A percentile compares a stretch with the other conserved stretches of the same genome.
These are phyloP conservation scores for Pseudonitzschia multiseries DNA, from an alignment of 108 stramenopile genomes.

Conservation along the genomic window DNA sequence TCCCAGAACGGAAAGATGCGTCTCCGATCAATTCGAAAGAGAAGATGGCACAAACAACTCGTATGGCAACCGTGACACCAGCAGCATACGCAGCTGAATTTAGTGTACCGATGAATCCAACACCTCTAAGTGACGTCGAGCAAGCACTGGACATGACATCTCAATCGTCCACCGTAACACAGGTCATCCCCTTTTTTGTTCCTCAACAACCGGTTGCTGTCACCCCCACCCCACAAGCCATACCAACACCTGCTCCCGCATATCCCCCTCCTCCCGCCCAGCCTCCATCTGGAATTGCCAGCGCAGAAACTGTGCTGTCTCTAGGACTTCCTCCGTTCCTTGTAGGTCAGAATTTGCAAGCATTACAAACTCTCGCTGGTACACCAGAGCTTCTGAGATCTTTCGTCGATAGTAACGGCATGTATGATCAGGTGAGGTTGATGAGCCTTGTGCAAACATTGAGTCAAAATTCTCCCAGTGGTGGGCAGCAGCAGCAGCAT, in stretches of 20 bases:
- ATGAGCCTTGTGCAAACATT: conserved; percentile 78
- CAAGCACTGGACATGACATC: conserved; percentile 77
- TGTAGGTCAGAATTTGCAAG: conserved; percentile 74
- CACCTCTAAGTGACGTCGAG: conserved; percentile 74
- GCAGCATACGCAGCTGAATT: conserved; percentile 58
- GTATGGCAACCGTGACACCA: conserved; percentile 49
- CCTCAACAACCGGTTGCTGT: conserved; percentile 46
- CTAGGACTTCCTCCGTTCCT: conserved; percentile 69
- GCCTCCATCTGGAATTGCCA: conserved; percentile 30
- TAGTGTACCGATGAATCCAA: conserved; percentile 64
- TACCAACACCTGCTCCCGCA: conserved; percentile 8
- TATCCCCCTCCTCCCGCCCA: conserved; percentile 15
- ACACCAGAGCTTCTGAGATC: conserved; percentile 69
- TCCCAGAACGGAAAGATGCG: conserved; percentile 57
- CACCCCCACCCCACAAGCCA: conserved; percentile 24
- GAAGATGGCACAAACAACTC: conserved; percentile 50
- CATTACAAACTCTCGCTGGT: conserved; percentile 77
- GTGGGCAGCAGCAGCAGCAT: conserved; percentile 29
- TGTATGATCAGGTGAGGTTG: conserved; percentile 73
- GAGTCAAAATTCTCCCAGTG: conserved; percentile 46
- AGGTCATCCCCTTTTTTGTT: conserved; percentile 77
- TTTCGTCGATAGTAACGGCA: conserved; percentile 73
- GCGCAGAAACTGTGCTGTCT: conserved; percentile 50
- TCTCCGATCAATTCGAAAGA: conserved; percentile 68
- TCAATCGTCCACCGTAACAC: conserved; percentile 51